Evolutionary conservation across 495 filamentous ascomycete species (phyloP), one percentile per base, ranked within the genome.

Genomic region (Paragyromitra xinjiangensis): DNA sequence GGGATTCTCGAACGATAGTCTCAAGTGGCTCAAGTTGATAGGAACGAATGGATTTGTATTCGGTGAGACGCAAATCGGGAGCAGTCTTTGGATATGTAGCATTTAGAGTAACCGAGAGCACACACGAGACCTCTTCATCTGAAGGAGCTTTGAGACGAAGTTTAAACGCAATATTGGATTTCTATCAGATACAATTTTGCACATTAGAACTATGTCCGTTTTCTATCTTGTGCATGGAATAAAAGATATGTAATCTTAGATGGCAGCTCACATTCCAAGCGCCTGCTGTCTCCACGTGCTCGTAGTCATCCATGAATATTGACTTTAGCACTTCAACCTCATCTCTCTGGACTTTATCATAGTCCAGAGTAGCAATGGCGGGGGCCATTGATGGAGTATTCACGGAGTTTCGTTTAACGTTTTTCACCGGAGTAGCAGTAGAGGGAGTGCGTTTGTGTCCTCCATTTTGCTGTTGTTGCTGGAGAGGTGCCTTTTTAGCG

Each of bases 271-370:
- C 92, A 86, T 97, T 93, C 95, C 95, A 99, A 50, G 94, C 94
- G 55, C 89, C 90, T 34, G 74, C 19, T 55, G 88, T 88, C 81
- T 91, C 89, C 37, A 88, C 85, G 75, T 90, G 88, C 69, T 94
- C 89, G 75, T 93, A 98, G 81, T 98, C 95, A 61, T 98, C 94
- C 81, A 91, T 92, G 81, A 95, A 99, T 51, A 99, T 97, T 5
- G 96, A 93, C 68, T 91, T 87, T 62, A 99, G 86, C 12, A 90
- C 95, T 84, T 96, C 91, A 44, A 95, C 86, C 85, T 99, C 95
- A 82, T 97, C 91, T 70, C 91, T 85, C 85, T 98, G 95, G 24
- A 91, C 89, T 81, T 95, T 90, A 55, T 90, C 87, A 84, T 98
- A 97, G 81, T 95, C 89, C 16, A 91, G 90, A 58, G 82, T 84